Evolutionary conservation across 129 eudicot species (phyloP).

Genomic region (Artemisia tridentata): DNA sequence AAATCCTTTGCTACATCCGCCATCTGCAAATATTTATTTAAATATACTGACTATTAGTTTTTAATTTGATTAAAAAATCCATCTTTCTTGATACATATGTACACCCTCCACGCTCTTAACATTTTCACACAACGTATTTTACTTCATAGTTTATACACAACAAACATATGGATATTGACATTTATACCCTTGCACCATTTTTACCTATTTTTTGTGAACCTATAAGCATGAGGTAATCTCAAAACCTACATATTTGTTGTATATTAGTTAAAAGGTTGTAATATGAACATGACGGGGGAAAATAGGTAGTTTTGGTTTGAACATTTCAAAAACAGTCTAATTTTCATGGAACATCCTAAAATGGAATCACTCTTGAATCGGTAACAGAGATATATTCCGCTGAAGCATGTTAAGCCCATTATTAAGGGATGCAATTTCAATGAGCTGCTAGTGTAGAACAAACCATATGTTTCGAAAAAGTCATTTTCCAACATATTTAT

Average conservation of each 20-base stretch:
- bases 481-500: not conserved
- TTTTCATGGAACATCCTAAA: not conserved
- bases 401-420: not conserved
- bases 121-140: not conserved
- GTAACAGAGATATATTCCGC: not conserved
- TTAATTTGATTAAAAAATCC: not conserved
- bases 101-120: not conserved
- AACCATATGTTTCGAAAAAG: too few relatives aligned
- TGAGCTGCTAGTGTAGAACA: not conserved
- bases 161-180: too few relatives aligned
- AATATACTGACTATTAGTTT: not conserved
- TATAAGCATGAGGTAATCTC: too few relatives aligned
- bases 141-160: too few relatives aligned
- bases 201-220: too few relatives aligned
- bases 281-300: not conserved
- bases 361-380: not conserved
- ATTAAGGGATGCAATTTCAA: not conserved
- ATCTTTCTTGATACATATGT: not conserved
- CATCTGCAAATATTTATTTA: conserved; percentile 50
- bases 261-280: not conserved
- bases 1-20: conserved; percentile 86
- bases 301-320: not conserved
- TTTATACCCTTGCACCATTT: too few relatives aligned
- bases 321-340: not conserved
- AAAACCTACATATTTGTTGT: too few relatives aligned